Conservation (phyloP, 2,329 filamentous ascomycete genomes). For the Triangularia setosa region DNA sequence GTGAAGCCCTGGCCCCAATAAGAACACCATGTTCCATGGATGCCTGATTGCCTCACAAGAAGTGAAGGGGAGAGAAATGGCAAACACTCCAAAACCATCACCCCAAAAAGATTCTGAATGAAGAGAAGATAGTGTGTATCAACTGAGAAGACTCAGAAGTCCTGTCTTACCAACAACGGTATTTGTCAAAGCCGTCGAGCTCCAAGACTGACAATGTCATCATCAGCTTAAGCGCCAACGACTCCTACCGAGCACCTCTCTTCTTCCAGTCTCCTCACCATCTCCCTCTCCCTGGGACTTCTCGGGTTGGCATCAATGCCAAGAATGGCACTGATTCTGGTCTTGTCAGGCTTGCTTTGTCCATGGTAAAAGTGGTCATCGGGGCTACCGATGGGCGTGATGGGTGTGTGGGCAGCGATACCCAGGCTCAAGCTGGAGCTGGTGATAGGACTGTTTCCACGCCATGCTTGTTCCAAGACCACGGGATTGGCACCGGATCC, state of each 20-base stretch:
- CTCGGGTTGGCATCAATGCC: conserved; percentile 57
- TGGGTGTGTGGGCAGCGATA: conserved; percentile 40
- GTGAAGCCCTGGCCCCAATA: neutral
- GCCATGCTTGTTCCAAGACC: conserved; percentile 66
- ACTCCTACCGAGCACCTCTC: conserved; percentile 36
- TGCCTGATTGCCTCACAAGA: neutral
- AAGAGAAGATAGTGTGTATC: conserved; percentile 10
- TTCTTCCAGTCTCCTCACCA: conserved; percentile 54
- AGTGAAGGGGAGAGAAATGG: neutral
- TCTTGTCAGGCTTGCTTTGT: conserved; percentile 46
- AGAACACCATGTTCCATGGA: neutral
- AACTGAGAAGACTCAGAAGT: neutral
- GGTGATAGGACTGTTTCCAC: conserved; percentile 17
- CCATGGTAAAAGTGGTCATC: conserved; percentile 42
- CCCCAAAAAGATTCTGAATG: conserved; percentile 12
- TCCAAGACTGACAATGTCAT: neutral
- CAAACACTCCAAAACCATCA: conserved; percentile 5
- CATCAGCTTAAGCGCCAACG: conserved; percentile 31
- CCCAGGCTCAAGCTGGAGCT: conserved; percentile 21
- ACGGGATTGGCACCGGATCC: conserved; percentile 58
- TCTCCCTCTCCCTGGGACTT: conserved; percentile 54
- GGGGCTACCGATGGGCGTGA: conserved; percentile 52
- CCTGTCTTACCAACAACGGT: neutral
- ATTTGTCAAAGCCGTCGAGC: neutral
- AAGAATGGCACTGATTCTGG: conserved; percentile 59